Percentiles rank a stretch among this genome's conserved stretches.
Conservation (phyloP, 305 asterid genomes). For the Solanum hybrid region DNA sequence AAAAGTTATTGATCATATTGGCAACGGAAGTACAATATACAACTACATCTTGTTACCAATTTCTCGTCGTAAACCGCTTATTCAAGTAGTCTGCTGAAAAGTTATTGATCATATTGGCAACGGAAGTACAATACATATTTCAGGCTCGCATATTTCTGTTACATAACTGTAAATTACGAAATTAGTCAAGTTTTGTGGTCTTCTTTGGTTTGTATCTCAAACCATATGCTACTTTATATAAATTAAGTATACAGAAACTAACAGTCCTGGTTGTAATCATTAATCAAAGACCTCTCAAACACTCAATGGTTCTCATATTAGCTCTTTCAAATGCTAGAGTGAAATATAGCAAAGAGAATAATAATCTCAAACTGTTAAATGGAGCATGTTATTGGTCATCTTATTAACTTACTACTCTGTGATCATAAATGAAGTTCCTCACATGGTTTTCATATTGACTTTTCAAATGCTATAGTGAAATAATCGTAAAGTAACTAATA, state of each 20-base stretch:
- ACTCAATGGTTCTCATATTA: not conserved
- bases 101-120: not conserved
- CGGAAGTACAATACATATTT: not conserved
- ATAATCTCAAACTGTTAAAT: not conserved
- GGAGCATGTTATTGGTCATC: not conserved
- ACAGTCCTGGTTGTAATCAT: not conserved
- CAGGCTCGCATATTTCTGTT: not conserved
- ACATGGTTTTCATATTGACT: not conserved
- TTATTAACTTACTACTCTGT: not conserved
- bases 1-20: not conserved
- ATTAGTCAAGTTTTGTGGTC: not conserved
- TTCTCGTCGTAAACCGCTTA: not conserved
- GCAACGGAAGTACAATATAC: not conserved
- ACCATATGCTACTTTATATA: not conserved
- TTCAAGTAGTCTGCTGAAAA: not conserved
- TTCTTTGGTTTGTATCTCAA: not conserved
- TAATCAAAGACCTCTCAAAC: not conserved
- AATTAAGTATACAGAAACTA: not conserved
- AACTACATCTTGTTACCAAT: not conserved
- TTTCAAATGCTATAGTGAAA: not conserved
- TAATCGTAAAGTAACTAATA: too few species aligned
- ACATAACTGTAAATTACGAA: not conserved
- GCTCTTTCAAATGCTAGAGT: not conserved
- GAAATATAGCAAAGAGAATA: not conserved
- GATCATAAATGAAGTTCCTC: not conserved